Base-by-base conservation (phyloP, 164 flowering plant genomes). In the Sedum album region DNA sequence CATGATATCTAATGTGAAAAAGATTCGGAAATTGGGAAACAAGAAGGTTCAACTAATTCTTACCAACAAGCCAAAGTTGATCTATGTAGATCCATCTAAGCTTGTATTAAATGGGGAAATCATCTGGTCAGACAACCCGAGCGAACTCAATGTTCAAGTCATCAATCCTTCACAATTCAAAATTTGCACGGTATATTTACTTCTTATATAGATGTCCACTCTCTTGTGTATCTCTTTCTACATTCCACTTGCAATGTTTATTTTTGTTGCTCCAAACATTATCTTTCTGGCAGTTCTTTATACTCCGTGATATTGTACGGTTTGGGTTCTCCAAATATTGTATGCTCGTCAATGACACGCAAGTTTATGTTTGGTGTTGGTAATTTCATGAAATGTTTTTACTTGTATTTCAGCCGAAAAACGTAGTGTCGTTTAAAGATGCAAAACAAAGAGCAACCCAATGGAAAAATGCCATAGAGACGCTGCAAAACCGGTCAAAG, bases 41-140 rank as follows among this genome's bases (percentile, higher is more conserved):
- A 95, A 89, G 85, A 95, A 95, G 83, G 99, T 95, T 76, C 99
- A 95, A 75, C 98, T 92, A 53, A 95, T 95, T 73, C 96, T 95
- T 31, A 95, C 99, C 31, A 89, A 95, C 81, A 95, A 86, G 73
- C 99, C 99, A 33, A 90, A 87, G 73, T 76, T 95, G 76, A 80
- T 95, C 31, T 95, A 88, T 66, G 90, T 92, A 68, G 95, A 95
- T 66, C 99, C 98, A 38, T 71, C 93, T 39, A 95, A 92, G 73
- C 73, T 94, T 68, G 71, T 83, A 48, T 79, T 86, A 0, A 90
- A 92, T 66, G 95, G 96, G 61, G 89, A 88, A 35, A 85, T 95
- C 44, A 79, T 89, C 48, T 90, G 96, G 99, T 95, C 97, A 17
- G 88, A 92, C 74, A 83, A 89, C 76, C 88, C 89, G 31, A 79